phyloP scores from a whole-genome alignment of 1,139 yeast species.

The Debaryomycetaceae sp. region DNA sequence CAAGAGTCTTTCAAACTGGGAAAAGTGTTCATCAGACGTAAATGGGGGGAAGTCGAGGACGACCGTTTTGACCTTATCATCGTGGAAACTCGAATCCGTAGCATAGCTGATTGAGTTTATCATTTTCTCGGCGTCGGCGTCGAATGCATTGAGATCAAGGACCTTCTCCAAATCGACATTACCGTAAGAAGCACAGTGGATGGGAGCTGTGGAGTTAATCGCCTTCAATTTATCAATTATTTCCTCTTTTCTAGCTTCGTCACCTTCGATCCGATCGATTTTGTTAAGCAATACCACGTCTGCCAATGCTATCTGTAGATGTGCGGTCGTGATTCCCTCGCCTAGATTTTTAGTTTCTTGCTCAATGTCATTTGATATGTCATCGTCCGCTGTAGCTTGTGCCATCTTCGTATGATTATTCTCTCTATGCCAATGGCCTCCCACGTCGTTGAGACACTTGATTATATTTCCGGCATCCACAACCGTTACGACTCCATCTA shows the following conservation, averaged over 20 bases:
- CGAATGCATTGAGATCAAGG: constrained; percentile 80
- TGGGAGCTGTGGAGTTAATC: constrained; percentile 69
- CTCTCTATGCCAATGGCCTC: constrained; percentile 54
- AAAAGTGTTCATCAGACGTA: constrained; percentile 26
- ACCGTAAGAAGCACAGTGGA: constrained; percentile 68
- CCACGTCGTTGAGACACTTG: constrained; percentile 65
- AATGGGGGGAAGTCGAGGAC: constrained; percentile 52
- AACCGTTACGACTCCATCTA: constrained; percentile 93
- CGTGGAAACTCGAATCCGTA: constrained; percentile 29
- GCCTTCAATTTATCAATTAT: constrained; percentile 40
- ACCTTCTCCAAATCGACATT: constrained; percentile 58
- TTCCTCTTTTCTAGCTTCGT: constrained; percentile 16
- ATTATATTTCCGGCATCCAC: constrained; percentile 73
- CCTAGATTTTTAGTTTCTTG: constrained; percentile 24
- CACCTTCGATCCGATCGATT: constrained; percentile 44
- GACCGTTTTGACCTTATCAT: constrained; percentile 60
- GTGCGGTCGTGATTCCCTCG: constrained; percentile 75
- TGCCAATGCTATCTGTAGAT: constrained; percentile 85
- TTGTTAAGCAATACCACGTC: constrained; percentile 80
- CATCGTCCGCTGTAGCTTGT: constrained; percentile 19
- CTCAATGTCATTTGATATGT: constrained; percentile 26
- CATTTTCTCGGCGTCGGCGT: constrained; percentile 34
- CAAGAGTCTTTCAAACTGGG: constrained; percentile 53
- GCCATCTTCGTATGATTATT: constrained; percentile 24
- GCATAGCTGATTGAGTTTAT: constrained; percentile 18